Base-by-base conservation (phyloP, 495 filamentous ascomycete genomes). In the Hypoxylon cercidicola region DNA sequence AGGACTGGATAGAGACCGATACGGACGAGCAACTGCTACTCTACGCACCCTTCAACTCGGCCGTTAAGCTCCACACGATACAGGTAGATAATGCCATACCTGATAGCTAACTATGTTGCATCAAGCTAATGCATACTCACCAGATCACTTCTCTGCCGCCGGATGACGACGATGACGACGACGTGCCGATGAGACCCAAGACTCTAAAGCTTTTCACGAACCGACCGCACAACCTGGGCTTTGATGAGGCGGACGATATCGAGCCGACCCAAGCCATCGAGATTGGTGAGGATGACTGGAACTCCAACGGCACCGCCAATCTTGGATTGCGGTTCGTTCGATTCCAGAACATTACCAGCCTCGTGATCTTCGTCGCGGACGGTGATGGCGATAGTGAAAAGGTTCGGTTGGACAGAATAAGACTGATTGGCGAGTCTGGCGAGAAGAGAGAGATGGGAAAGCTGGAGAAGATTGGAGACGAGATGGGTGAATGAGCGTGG, bases 11-110 rank as follows among this genome's bases (percentile, higher is more conserved):
- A n/a, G 92, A 98, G 82, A 97, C 92, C 72, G 96, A 97, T 72
- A 97, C 93, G n/a, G 95, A 99, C 74, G 93, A 97, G 79, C 96
- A 99, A 82, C 75, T 99, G 60, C 91, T 99, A 88, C 85, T 99
- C 51, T 97, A 89, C 74, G 80, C 96, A 46, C 95, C 95, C 8
- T 97, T 99, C 76, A 88, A 93, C 75, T 87, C 89, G 9, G 92
- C 89, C 46, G 69, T 97, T 58, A 99, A 98, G 82, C 84, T 97
- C 25, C 93, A 97, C 73, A 92, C 93, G 4, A 74, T 99, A 20
- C 84, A 85, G 78, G 84, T 85, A 75, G 13, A 61, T 43, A 30
- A 43, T 23, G 32, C 37, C 10, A 19, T 34, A n/a, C 4, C 35
- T 23, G 23, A 39, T 19, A 32, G 11, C 32, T 25, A 51, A 39